phyloP scores from a whole-genome alignment of 2,329 filamentous ascomycete genomes.

The Cladosporium oxysporum region DNA sequence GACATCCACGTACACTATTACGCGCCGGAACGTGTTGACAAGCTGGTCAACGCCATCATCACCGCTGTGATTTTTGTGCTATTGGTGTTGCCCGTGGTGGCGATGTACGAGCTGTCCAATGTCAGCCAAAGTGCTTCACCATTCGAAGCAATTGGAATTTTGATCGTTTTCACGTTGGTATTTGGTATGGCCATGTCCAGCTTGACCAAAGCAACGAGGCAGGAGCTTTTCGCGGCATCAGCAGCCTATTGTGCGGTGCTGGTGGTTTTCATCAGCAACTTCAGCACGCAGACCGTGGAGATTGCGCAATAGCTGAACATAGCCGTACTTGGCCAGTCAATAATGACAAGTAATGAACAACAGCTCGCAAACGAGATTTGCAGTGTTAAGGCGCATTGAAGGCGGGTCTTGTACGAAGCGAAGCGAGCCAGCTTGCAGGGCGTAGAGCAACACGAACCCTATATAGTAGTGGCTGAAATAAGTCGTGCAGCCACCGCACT shows the following conservation, averaged over 20 bases:
- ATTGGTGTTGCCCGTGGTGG: neutral
- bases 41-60: neutral
- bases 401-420: constrained; percentile 3
- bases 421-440: neutral
- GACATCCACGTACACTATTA: neutral
- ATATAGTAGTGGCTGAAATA: constrained; percentile 4
- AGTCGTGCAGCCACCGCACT: neutral
- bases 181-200: constrained; percentile 20
- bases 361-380: neutral
- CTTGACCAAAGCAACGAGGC: constrained; percentile 28
- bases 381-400: neutral
- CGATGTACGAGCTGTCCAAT: neutral
- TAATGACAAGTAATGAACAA: neutral
- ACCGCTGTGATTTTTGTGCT: neutral
- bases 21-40: neutral
- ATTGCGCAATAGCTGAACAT: neutral
- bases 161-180: neutral
- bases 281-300: constrained; percentile 20
- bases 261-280: constrained; percentile 33
- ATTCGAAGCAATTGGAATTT: neutral
- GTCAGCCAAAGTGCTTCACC: neutral
- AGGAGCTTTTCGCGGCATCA: constrained; percentile 33
- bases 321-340: neutral
- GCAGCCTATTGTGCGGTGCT: constrained; percentile 32
- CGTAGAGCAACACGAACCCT: constrained; percentile 1